Conservation (phyloP, 441 rosid genomes). For the Pelargonium fulgidum region DNA sequence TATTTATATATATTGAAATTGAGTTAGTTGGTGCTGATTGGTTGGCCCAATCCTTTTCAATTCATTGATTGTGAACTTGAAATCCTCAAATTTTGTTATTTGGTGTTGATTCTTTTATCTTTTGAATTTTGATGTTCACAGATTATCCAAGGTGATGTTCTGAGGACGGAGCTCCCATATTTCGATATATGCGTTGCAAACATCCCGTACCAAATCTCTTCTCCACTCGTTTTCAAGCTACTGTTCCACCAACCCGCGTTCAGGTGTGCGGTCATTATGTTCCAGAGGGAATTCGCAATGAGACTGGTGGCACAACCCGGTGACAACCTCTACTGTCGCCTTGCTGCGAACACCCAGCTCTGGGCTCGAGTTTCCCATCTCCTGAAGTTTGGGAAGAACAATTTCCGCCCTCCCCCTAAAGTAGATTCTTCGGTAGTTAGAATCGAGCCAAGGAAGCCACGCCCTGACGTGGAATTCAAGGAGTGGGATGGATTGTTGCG, state of each 20-base stretch:
- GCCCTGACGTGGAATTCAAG: constrained; percentile 53
- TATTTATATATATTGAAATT: too few relatives aligned
- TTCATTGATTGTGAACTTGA: too few relatives aligned
- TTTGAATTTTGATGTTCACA: constrained; percentile 20
- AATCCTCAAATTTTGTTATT: too few relatives aligned
- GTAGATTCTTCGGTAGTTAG: constrained; percentile 95
- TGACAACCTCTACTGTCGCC: constrained; percentile 74
- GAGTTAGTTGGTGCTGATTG: too few relatives aligned
- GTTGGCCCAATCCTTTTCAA: too few relatives aligned
- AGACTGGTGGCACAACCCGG: constrained; percentile 83
- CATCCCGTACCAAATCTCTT: constrained; percentile 78
- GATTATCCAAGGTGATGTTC: constrained; percentile 90
- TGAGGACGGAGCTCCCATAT: constrained; percentile 74
- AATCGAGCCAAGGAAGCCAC: constrained; percentile 75
- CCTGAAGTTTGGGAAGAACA: constrained; percentile 90
- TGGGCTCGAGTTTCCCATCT: constrained; percentile 80
- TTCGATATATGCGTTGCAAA: constrained; percentile 89
- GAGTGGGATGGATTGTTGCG: constrained; percentile 89
- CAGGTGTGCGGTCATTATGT: constrained; percentile 87
- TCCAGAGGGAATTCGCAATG: constrained; percentile 93
- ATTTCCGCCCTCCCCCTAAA: constrained; percentile 91
- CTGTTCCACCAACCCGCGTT: constrained; percentile 66
- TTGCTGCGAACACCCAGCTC: constrained; percentile 76
- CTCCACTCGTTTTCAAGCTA: constrained; percentile 61
- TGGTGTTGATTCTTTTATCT: background rate